phyloP scores from a whole-genome alignment of 441 rosid species.

The Populus hybrid region DNA sequence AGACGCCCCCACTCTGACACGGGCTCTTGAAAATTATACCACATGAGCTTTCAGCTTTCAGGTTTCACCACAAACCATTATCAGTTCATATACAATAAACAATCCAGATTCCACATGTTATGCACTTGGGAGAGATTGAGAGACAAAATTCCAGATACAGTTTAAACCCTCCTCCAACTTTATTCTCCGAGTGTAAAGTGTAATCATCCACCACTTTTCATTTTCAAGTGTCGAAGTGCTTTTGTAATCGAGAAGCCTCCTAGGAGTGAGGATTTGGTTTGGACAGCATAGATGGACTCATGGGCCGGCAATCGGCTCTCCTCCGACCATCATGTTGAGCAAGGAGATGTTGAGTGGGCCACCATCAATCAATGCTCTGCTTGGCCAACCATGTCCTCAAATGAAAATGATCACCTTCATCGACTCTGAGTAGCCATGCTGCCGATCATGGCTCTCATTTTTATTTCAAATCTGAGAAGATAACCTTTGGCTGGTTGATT shows the following conservation, averaged over 20 bases:
- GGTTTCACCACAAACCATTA: neutral
- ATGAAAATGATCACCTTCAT: neutral
- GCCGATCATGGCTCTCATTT: neutral
- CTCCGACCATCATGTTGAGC: slow-evolving; percentile 19
- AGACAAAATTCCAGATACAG: slow-evolving; percentile 2
- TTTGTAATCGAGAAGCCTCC: slow-evolving; percentile 37
- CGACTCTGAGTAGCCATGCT: neutral
- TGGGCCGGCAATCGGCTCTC: slow-evolving; percentile 15
- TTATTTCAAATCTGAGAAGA: neutral
- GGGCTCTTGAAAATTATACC: neutral
- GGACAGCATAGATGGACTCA: slow-evolving; percentile 17
- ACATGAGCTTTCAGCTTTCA: neutral
- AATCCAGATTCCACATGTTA: slow-evolving; percentile 18
- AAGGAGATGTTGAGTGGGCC: slow-evolving; percentile 14
- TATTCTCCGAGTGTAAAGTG: slow-evolving; percentile 13
- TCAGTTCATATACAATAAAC: slow-evolving; percentile 9
- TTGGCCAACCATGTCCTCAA: neutral
- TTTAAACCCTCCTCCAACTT: neutral
- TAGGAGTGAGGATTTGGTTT: slow-evolving; percentile 18
- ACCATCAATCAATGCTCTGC: slow-evolving; percentile 12
- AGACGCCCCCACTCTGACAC: neutral
- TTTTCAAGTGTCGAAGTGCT: slow-evolving; percentile 16
- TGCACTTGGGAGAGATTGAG: slow-evolving; percentile 13
- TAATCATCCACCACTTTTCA: slow-evolving; percentile 18
- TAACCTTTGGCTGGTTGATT: neutral